phyloP scores from a whole-genome alignment of 305 asterid species.

The Coffea humblotiana region DNA sequence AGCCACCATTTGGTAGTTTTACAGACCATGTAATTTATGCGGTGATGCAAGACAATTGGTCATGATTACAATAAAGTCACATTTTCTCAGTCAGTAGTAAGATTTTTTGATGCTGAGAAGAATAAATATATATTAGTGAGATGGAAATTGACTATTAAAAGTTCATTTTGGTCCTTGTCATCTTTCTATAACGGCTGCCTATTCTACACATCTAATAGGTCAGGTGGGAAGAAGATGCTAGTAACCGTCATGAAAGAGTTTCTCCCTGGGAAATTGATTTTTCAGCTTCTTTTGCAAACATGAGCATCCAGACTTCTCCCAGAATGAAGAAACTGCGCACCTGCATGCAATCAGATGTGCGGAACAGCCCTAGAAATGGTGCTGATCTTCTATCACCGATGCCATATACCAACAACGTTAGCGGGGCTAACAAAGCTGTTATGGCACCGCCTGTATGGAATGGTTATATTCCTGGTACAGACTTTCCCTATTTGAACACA shows the following conservation, averaged over 20 bases:
- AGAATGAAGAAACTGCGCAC: constrained; percentile 79
- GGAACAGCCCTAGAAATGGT: constrained; percentile 41
- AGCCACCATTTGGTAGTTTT: neutral
- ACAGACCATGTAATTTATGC: neutral
- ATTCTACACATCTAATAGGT: constrained; percentile 49
- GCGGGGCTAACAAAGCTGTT: constrained; percentile 13
- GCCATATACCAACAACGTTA: constrained; percentile 3
- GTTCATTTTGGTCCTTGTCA: neutral
- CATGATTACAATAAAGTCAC: neutral
- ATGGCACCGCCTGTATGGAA: constrained; percentile 24
- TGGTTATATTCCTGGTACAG: constrained; percentile 45
- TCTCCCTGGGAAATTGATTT: constrained; percentile 98
- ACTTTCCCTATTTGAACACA: constrained; percentile 16
- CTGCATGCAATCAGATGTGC: constrained; percentile 52
- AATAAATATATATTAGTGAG: neutral
- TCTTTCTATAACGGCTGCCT: constrained; percentile 19
- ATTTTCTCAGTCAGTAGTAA: neutral
- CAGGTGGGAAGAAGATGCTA: constrained; percentile 86
- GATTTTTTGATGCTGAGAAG: neutral
- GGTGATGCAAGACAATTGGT: neutral
- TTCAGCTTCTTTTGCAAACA: constrained; percentile 70
- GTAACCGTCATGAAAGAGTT: constrained; percentile 82
- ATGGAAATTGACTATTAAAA: neutral
- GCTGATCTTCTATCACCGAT: constrained; percentile 20
- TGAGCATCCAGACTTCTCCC: constrained; percentile 76